Evolutionary conservation across 2,329 filamentous ascomycete genomes (phyloP), one percentile per base, ranked within the genome.

Genomic region (Colletotrichum euphorbiae): DNA sequence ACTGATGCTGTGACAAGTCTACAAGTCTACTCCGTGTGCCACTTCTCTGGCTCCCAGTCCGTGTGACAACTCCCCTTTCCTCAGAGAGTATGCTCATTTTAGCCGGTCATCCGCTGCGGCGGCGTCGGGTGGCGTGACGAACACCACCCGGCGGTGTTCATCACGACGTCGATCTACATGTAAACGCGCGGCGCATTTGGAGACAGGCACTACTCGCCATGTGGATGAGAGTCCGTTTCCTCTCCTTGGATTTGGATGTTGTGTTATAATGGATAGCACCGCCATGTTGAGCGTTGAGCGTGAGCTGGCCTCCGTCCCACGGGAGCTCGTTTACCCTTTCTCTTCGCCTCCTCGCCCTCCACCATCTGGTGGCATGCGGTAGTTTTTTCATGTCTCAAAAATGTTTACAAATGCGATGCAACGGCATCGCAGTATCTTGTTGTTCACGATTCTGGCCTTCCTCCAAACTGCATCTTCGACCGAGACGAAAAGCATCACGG

Each of bases 171-270:
- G 48, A 33, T 51, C 48, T 19, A 21, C 48, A 51, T 51, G 54
- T 38, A 57, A 42, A 43, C 38, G 38, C 54, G 38, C 54, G 11
- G 54, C 15, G 54, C 38, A 38, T 51, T 57, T 57, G 31, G 36
- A 28, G 54, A 43, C 54, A 19, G 19, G 28, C 54, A 36, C 54
- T 28, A 42, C 11, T 38, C 15, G n/a, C 21, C 38, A 43, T 33
- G 54, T 57, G 36, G 54, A 43, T 4, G 12, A 4, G 21, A 24
- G 54, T 43, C 54, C 38, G 54, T 42, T 45, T 21, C 19, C 19
- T 57, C 12, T 42, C 33, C 36, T 43, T 31, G 12, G 38, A 21
- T 38, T 38, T 43, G 48, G 4, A 13, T 31, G 54, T 57, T 43
- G 21, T 57, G 36, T 42, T 57, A 57, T 43, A 57, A 28, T 21